A percentile compares a stretch with the other conserved stretches of the same genome.
These are phyloP conservation scores for Mycena sp. DNA, from an alignment of 1,284 basidiomycete species.

Conservation along the genomic window DNA sequence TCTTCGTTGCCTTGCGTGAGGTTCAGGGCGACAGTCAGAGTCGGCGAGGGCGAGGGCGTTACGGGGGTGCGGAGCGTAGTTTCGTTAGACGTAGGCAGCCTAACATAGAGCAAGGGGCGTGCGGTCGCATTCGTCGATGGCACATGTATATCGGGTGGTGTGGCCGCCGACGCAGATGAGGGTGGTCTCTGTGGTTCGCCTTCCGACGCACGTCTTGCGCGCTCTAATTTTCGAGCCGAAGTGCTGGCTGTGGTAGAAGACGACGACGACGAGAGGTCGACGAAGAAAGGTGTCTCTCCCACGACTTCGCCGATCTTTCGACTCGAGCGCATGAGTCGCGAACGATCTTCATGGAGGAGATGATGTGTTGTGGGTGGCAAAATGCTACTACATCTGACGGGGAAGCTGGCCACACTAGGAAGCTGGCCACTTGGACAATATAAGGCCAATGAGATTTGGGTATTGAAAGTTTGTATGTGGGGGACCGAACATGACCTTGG, in stretches of 20 bases:
- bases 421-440: too few relatives aligned
- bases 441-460: too few relatives aligned
- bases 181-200: too few relatives aligned
- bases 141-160: too few relatives aligned
- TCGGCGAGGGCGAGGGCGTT: slow-evolving; percentile 11
- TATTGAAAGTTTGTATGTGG: too few relatives aligned
- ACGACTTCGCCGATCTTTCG: slow-evolving; percentile 22
- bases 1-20: too few relatives aligned
- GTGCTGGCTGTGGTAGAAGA: too few relatives aligned
- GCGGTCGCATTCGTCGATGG: neutral
- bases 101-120: slow-evolving; percentile 14
- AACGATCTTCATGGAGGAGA: slow-evolving; percentile 15
- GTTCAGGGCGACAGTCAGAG: slow-evolving; percentile 9
- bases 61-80: neutral
- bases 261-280: slow-evolving; percentile 1
- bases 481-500: too few relatives aligned
- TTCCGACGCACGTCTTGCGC: too few relatives aligned
- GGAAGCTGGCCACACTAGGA: too few relatives aligned
- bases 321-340: slow-evolving; percentile 23
- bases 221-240: too few relatives aligned
- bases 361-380: slow-evolving; percentile 15
- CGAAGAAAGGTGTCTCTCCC: slow-evolving; percentile 20
- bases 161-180: neutral
- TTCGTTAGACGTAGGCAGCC: neutral
- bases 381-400: too few relatives aligned